Percentiles rank a stretch among this genome's conserved stretches.
These are phyloP conservation scores for Viridothelium virens DNA, from an alignment of 495 filamentous ascomycete genomes.

Conservation along the genomic window DNA sequence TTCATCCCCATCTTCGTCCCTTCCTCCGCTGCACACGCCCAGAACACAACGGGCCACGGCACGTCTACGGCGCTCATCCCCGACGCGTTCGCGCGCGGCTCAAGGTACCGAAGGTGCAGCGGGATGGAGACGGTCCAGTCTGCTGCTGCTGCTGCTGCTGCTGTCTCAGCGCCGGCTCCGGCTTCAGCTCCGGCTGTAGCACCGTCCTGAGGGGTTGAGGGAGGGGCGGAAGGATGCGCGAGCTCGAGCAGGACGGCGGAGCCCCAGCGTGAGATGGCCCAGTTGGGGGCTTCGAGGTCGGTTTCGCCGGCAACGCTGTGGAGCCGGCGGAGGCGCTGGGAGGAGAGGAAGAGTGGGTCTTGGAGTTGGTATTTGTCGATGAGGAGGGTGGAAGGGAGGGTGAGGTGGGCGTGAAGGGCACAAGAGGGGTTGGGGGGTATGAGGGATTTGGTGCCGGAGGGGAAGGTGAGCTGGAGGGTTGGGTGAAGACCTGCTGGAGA, in stretches of 20 bases:
- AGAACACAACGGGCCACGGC: constrained; percentile 79
- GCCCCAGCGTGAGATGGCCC: constrained; percentile 71
- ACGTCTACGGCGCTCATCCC: constrained; percentile 37
- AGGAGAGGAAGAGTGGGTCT: constrained; percentile 62
- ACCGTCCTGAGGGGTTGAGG: constrained; percentile 1
- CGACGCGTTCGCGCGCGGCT: constrained; percentile 32
- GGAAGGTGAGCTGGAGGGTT: constrained; percentile 47
- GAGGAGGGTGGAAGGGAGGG: constrained; percentile 77
- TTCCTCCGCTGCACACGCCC: constrained; percentile 75
- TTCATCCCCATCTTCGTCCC: constrained; percentile 63
- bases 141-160: constrained; percentile 16
- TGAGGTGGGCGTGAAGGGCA: constrained; percentile 73
- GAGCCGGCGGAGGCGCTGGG: constrained; percentile 64
- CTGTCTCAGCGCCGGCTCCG: constrained; percentile 3
- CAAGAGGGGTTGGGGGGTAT: constrained; percentile 44
- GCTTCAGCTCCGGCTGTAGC: no score
- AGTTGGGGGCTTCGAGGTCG: constrained; percentile 89
- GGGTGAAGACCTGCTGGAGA: constrained; percentile 82
- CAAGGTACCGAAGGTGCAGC: constrained; percentile 83
- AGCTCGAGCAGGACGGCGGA: constrained; percentile 72
- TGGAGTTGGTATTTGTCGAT: constrained; percentile 78
- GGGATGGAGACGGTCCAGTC: constrained; percentile 71
- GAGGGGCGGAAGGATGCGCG: constrained; percentile 39
- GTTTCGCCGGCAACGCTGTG: constrained; percentile 67
- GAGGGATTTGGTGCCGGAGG: constrained; percentile 23